These are phyloP conservation scores for Lachnellula suecica DNA, from an alignment of 2,329 filamentous ascomycete species.

Conservation along the genomic window DNA sequence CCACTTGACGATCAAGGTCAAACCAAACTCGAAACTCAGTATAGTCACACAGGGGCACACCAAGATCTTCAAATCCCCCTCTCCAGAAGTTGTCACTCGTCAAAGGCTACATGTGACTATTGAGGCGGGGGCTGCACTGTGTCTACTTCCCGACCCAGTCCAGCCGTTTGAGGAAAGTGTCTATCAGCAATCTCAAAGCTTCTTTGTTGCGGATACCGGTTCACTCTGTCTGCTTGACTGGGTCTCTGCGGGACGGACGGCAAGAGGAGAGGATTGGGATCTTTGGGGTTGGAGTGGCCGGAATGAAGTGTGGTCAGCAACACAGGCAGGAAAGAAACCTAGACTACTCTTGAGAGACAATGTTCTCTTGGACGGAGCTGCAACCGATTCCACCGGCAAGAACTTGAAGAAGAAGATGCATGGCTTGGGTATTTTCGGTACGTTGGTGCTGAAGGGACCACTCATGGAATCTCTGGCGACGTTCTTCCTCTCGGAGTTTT, in stretches of 20 bases:
- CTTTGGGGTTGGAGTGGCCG: constrained; percentile 76
- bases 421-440: constrained; percentile 75
- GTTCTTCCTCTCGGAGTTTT: constrained; percentile 81
- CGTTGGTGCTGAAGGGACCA: constrained; percentile 76
- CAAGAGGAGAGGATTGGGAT: constrained; percentile 87
- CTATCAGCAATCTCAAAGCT: constrained; percentile 82
- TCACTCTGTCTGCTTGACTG: constrained; percentile 86
- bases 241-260: constrained; percentile 85
- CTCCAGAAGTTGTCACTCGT: constrained; percentile 52
- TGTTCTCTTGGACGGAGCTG: constrained; percentile 67
- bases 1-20: constrained; percentile 66
- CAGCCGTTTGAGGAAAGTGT: constrained; percentile 85
- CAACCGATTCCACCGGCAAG: constrained; percentile 37
- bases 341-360: constrained; percentile 83
- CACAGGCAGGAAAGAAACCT: constrained; percentile 39
- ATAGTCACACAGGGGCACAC: constrained; percentile 78
- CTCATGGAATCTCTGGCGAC: constrained; percentile 63
- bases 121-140: constrained; percentile 52
- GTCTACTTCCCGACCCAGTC: constrained; percentile 83
- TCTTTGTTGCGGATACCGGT: constrained; percentile 56
- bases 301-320: constrained; percentile 77
- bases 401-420: constrained; percentile 65
- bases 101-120: constrained; percentile 56
- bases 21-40: constrained; percentile 63
- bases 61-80: constrained; percentile 85